Percentiles rank a stretch among this genome's conserved stretches.
Evolutionary conservation across 768 basidiomycete genomes (phyloP).

Genomic region (Hygrocybe coccinea): DNA sequence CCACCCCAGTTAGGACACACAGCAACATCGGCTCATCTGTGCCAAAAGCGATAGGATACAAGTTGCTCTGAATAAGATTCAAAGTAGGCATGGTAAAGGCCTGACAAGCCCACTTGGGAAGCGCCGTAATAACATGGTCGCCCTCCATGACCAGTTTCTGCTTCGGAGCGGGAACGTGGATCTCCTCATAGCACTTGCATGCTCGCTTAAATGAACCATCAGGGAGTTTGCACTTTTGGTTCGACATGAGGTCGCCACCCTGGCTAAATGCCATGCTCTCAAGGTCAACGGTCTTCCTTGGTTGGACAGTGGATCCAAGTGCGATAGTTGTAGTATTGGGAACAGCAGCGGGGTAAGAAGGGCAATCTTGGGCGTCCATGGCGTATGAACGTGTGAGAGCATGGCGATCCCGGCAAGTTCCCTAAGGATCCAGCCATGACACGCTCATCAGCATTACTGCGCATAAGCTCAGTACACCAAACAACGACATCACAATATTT

Average conservation of each 20-base stretch:
- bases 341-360: conserved; percentile 44
- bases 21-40: conserved; percentile 92
- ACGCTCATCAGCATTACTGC: conserved; percentile 81
- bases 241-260: conserved; percentile 95
- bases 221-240: conserved; percentile 96
- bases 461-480: conserved; percentile 96
- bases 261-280: conserved; percentile 93
- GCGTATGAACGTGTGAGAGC: conserved; percentile 51
- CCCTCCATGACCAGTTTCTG: conserved; percentile 56
- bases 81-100: conserved; percentile 81
- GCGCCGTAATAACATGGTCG: conserved; percentile 63
- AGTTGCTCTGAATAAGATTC: conserved; percentile 89
- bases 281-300: conserved; percentile 80
- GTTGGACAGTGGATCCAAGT: conserved; percentile 82
- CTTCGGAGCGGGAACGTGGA: conserved; percentile 93
- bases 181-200: conserved; percentile 96
- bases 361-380: conserved; percentile 74
- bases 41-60: conserved; percentile 90
- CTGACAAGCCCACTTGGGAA: conserved; percentile 83
- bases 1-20: conserved; percentile 97
- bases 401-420: conserved; percentile 82
- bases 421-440: conserved; percentile 90
- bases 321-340: conserved; percentile 83
- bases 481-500: conserved; percentile 95
- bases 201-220: conserved; percentile 97